phyloP scores from a whole-genome alignment of 441 rosid genomes.

The Bocquillonia castaneifolia region DNA sequence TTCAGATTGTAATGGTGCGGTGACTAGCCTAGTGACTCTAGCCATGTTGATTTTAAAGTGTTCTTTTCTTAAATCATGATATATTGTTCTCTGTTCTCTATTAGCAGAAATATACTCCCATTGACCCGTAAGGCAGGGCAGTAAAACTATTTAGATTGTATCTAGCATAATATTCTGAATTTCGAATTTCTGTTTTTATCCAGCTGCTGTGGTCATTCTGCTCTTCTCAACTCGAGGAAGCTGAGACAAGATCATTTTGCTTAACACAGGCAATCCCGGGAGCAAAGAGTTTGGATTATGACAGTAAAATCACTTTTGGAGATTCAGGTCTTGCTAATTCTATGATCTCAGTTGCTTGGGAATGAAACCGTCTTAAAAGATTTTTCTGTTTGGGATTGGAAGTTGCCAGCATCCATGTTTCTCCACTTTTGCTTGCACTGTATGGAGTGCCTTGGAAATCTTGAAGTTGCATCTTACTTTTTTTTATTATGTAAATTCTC shows the following conservation, averaged over 20 bases:
- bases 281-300: slow-evolving; percentile 62
- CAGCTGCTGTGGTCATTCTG: slow-evolving; percentile 94
- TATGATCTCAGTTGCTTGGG: slow-evolving; percentile 82
- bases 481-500: slow-evolving; percentile 22
- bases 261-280: slow-evolving; percentile 82
- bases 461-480: background rate
- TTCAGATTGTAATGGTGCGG: background rate
- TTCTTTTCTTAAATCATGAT: background rate
- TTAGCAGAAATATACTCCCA: background rate
- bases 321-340: slow-evolving; percentile 86
- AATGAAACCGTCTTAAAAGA: slow-evolving; percentile 30
- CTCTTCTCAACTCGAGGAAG: slow-evolving; percentile 54
- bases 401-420: slow-evolving; percentile 1
- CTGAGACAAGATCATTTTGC: slow-evolving; percentile 57
- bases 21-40: too few relatives aligned
- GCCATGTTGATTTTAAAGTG: too few relatives aligned
- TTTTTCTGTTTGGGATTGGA: background rate
- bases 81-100: background rate
- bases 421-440: slow-evolving; percentile 16
- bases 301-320: slow-evolving; percentile 52
- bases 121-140: background rate
- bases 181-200: slow-evolving; percentile 5
- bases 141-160: background rate
- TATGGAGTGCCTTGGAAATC: background rate
- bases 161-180: background rate